Conservation (phyloP, 352 stramenopile species). For the Globisporangium mamillatum region DNA sequence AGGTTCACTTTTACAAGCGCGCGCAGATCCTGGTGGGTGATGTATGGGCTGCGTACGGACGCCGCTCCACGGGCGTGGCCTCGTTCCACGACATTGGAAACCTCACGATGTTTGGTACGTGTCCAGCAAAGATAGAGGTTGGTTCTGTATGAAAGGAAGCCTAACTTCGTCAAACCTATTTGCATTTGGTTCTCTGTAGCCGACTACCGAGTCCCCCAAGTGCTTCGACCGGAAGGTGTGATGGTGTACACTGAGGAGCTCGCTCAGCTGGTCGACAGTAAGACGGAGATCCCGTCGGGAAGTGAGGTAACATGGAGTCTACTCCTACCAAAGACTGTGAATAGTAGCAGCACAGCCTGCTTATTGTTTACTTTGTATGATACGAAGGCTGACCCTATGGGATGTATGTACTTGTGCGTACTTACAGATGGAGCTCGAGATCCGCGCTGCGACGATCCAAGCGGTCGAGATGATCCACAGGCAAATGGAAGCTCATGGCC, state of each 20-base stretch:
- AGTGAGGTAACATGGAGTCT: constrained; percentile 39
- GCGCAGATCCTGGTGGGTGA: constrained; percentile 88
- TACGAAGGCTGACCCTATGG: not conserved
- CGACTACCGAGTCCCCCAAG: constrained; percentile 86
- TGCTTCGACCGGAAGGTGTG: constrained; percentile 70
- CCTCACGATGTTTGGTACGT: constrained; percentile 86
- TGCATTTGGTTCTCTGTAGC: constrained; percentile 27
- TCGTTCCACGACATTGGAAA: constrained; percentile 82
- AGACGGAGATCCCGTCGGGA: constrained; percentile 55
- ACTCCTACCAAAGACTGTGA: not conserved
- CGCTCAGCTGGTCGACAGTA: constrained; percentile 42
- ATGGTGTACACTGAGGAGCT: constrained; percentile 59
- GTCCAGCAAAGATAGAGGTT: not conserved
- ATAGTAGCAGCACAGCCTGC: not conserved
- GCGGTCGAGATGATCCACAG: constrained; percentile 72
- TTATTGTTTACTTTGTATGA: not conserved
- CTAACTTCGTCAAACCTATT: not conserved
- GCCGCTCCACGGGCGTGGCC: constrained; percentile 34
- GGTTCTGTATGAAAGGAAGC: not conserved
- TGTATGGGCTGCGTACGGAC: constrained; percentile 84
- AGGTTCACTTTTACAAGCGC: constrained; percentile 90
- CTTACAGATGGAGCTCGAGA: constrained; percentile 75
- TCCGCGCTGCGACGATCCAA: constrained; percentile 81
- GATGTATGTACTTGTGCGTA: not conserved
- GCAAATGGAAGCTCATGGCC: constrained; percentile 28